These are phyloP conservation scores for Raphanus hybrid DNA, from an alignment of 441 rosid genomes.

Conservation along the genomic window DNA sequence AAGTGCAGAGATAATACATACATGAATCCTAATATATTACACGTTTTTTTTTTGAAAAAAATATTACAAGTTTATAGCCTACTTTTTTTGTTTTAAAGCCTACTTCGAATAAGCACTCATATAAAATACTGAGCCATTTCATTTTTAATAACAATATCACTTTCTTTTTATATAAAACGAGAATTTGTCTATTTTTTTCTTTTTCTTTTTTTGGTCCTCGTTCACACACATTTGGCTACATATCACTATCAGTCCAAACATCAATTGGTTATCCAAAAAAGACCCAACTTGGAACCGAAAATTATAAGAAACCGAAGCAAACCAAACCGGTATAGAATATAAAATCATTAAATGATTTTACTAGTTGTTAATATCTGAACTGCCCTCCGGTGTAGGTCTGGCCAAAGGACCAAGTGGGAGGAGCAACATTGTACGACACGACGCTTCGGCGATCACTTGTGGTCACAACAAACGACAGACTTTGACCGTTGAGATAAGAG, in stretches of 20 bases:
- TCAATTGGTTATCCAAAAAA: slow-evolving; percentile 36
- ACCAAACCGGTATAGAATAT: background rate
- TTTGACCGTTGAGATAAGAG: slow-evolving; percentile 63
- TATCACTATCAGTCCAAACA: slow-evolving; percentile 30
- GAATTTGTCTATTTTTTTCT: background rate
- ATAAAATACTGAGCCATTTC: background rate
- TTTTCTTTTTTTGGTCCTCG: background rate
- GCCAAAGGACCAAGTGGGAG: slow-evolving; percentile 64
- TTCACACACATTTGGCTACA: slow-evolving; percentile 19
- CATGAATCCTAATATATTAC: background rate
- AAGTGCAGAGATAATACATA: background rate
- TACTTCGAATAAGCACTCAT: background rate
- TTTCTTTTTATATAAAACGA: slow-evolving; percentile 18
- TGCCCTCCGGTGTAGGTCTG: slow-evolving; percentile 69
- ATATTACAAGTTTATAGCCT: background rate
- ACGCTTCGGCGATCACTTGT: slow-evolving; percentile 55
- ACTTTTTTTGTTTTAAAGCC: too few species aligned
- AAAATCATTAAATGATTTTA: background rate
- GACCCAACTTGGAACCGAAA: slow-evolving; percentile 28
- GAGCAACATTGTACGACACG: slow-evolving; percentile 64
- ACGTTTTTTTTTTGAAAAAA: background rate
- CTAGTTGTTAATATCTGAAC: slow-evolving; percentile 49
- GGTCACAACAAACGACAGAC: slow-evolving; percentile 63
- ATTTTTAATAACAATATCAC: background rate
- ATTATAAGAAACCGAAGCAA: slow-evolving; percentile 9